These are phyloP conservation scores for Fragaria iinumae DNA, from an alignment of 306 rosid genomes.

Conservation along the genomic window DNA sequence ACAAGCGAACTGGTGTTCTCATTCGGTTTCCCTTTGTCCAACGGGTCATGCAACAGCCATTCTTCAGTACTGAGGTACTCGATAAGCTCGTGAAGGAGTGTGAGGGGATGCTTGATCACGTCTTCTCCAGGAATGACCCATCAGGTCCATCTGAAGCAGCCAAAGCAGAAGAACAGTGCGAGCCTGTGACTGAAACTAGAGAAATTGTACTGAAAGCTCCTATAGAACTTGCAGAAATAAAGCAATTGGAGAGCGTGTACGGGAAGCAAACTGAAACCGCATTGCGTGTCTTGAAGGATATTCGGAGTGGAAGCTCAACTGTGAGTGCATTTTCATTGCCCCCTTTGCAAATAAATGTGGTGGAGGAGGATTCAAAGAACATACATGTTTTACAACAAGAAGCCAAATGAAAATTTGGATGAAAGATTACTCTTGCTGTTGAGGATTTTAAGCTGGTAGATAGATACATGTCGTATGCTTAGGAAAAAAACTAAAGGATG, in stretches of 20 bases:
- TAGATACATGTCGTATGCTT: constrained; percentile 11
- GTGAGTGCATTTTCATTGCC: constrained; percentile 69
- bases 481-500: background rate
- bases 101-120: constrained; percentile 49
- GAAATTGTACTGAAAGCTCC: constrained; percentile 44
- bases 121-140: constrained; percentile 50
- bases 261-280: constrained; percentile 62
- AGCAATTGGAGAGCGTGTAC: constrained; percentile 64
- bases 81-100: constrained; percentile 79
- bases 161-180: constrained; percentile 33
- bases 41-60: constrained; percentile 75
- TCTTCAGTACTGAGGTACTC: constrained; percentile 73
- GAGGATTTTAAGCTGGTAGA: background rate
- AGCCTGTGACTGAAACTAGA: constrained; percentile 25
- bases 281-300: constrained; percentile 54
- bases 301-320: constrained; percentile 82
- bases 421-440: background rate
- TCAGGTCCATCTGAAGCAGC: constrained; percentile 30
- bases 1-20: constrained; percentile 76
- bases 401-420: constrained; percentile 26
- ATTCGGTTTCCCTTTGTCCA: constrained; percentile 72
- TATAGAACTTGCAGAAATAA: constrained; percentile 62
- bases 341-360: constrained; percentile 45
- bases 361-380: constrained; percentile 40
- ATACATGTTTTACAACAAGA: constrained; percentile 28